Evolutionary conservation across 345 rosid genomes (phyloP).

Genomic region (Gossypium sturtianum): DNA sequence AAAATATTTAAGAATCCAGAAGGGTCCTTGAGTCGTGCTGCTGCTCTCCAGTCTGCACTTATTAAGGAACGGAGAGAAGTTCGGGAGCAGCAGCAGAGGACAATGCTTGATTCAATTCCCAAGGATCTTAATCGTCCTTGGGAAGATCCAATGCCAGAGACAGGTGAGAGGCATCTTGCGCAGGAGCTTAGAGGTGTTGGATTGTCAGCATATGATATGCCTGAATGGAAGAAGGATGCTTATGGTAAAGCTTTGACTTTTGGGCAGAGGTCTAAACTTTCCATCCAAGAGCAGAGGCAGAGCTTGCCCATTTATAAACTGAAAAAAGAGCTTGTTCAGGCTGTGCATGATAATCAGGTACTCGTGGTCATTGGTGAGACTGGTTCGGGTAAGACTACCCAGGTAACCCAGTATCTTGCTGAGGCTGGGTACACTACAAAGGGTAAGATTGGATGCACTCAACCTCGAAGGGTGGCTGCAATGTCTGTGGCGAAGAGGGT

Average conservation of each 20-base stretch:
- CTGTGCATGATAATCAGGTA: conserved; percentile 75
- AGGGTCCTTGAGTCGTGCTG: conserved; percentile 88
- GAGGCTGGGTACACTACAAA: conserved; percentile 68
- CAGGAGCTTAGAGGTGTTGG: conserved; percentile 93
- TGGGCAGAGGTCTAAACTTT: conserved; percentile 82
- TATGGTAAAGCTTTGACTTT: conserved; percentile 69
- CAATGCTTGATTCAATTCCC: conserved; percentile 88
- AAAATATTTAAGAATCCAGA: conserved; percentile 92
- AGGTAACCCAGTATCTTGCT: conserved; percentile 69
- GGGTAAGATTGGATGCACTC: conserved; percentile 75
- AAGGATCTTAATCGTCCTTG: conserved; percentile 98
- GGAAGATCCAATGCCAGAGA: conserved; percentile 96
- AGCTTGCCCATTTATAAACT: conserved; percentile 87
- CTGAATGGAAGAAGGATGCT: conserved; percentile 95
- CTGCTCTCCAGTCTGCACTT: conserved; percentile 90
- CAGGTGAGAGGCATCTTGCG: conserved; percentile 85
- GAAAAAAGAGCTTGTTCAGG: conserved; percentile 80
- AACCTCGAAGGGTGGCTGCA: conserved; percentile 78
- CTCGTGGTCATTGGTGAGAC: conserved; percentile 76
- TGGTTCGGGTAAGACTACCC: conserved; percentile 77
- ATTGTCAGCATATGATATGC: conserved; percentile 80
- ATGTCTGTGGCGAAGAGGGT: conserved; percentile 76
- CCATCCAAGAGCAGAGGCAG: conserved; percentile 84
- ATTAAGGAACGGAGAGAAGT: conserved; percentile 82
- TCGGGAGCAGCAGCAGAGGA: conserved; percentile 76